Evolutionary conservation across 352 stramenopile genomes (phyloP), one percentile per base, ranked within the genome.

Genomic region (Phytophthora chlamydospora): DNA sequence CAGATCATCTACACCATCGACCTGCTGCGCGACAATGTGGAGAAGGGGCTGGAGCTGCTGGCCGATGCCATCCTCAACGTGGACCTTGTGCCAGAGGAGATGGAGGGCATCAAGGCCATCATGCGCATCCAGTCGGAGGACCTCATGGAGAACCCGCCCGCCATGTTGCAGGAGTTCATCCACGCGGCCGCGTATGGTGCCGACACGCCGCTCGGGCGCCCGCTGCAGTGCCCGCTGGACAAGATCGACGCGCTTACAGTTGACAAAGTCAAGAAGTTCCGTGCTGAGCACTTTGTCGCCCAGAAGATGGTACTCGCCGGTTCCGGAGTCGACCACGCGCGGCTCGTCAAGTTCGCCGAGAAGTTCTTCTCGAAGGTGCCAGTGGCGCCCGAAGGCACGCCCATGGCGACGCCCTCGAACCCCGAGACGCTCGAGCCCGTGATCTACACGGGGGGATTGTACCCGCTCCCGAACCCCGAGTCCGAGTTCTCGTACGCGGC

Each of bases 1-100:
- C 95, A 99, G 79, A 98, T 98, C 60, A 92, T 99, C 43, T 98
- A 98, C 75, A 98, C 92, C 60, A 90, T 99, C 58, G 97, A 99
- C 73, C 73, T 98, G 41, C 74, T 99, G 39, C 87, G 96, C 38
- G 95, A 98, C 62, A 98, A 98, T 63, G 85, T 98, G 6, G 78
- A 90, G 36, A 75, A 85, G 38, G 96, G 91, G 0, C 78, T 98
- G 43, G 81, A 96, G 58, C 73, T 99, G 51, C 75, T 99, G 14
- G 83, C 88, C 2, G 92, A 98, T 60, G 88, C 88, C 12, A 80
- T 98, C 54, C 66, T 95, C 9, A 83, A 93, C 53, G 84, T 92
- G 2, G 66, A 93, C 31, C 66, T 97, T 6, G 45, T 86, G 8
- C 62, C 79, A 0, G 84, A 95, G n/a, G 91, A 98, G 57, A 80